phyloP scores from a whole-genome alignment of 2,329 filamentous ascomycete genomes.

The Talaromyces atroroseus region DNA sequence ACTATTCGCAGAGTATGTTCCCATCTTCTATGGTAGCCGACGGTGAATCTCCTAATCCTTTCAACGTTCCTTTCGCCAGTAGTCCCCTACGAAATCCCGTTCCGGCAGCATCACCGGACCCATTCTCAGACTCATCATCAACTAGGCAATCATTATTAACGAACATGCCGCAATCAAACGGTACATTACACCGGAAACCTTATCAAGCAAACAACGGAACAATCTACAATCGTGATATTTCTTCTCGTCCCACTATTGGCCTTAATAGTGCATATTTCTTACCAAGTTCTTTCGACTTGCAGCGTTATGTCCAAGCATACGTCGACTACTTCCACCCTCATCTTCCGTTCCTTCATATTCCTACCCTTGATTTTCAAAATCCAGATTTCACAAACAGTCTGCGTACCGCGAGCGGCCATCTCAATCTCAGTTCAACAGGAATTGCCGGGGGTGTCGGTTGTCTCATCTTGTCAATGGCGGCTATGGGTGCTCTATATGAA shows the following conservation, averaged over 20 bases:
- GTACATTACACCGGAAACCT: slow-evolving; percentile 54
- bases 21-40: slow-evolving; percentile 40
- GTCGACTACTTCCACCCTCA: slow-evolving; percentile 91
- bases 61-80: slow-evolving; percentile 48
- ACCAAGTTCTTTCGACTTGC: slow-evolving; percentile 77
- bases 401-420: slow-evolving; percentile 51
- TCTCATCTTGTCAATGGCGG: slow-evolving; percentile 79
- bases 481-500: slow-evolving; percentile 83
- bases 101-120: slow-evolving; percentile 57
- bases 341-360: slow-evolving; percentile 86
- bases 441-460: slow-evolving; percentile 76
- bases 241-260: slow-evolving; percentile 29
- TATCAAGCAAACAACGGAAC: slow-evolving; percentile 55
- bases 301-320: slow-evolving; percentile 85
- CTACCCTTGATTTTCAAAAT: slow-evolving; percentile 84
- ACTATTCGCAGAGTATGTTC: slow-evolving; percentile 51
- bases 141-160: slow-evolving; percentile 55
- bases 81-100: slow-evolving; percentile 58
- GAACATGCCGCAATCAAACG: slow-evolving; percentile 56
- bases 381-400: slow-evolving; percentile 58
- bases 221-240: slow-evolving; percentile 31
- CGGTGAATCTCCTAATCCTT: slow-evolving; percentile 43
- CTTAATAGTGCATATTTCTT: slow-evolving; percentile 47
- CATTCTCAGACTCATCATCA: slow-evolving; percentile 62
- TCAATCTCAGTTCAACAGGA: slow-evolving; percentile 49